Base-by-base conservation (phyloP, 305 asterid species). In the Fraxinus sp. region DNA sequence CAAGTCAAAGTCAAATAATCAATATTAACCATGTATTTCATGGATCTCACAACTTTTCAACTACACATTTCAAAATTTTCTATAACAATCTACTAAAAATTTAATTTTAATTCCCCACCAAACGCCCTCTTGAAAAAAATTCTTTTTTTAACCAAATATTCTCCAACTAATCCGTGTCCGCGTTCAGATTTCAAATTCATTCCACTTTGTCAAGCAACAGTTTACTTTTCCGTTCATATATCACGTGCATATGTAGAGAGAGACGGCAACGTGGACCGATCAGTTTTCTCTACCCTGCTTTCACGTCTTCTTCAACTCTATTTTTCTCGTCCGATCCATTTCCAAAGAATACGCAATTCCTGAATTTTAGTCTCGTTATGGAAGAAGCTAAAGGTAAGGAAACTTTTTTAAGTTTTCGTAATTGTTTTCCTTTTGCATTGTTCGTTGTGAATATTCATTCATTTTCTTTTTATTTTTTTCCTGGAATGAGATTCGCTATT, bases 321-420 rank as follows among this genome's bases (percentile, higher is more conserved):
- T 22, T 13, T 70, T 26, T 30, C 18, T 32, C 22, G 6, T 70
- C 22, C 24, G 76, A 70, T 70, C 76, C 76, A 30, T 28, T 70
- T 32, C 22, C n/a, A 55, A n/a, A 55, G 64, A 55, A n/a, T n/a
- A 55, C 64, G 24, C 64, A 55, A 55, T 55, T 55, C 64, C n/a
- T 55, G 24, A 55, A 55, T 55, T 55, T 55, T 70, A 28, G 76
- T 6, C 39, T 78, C 84, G 20, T 83, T 30, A 90, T 90, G 93
- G 93, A 85, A 84, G 89, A 83, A 76, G 85, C 84, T 71, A 86
- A 88, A 59, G 93, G 93, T 90, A 74, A 71, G 64, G 64, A 22
- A 55, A 55, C 64, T 82, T n/a, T 64, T 10, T 79, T 76, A 79
- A 5, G 5, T 52, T 55, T 55, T n/a, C 46, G 64, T 35, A 33